These are phyloP conservation scores for Phytophthora pinifolia DNA, from an alignment of 352 stramenopile genomes.

Conservation along the genomic window DNA sequence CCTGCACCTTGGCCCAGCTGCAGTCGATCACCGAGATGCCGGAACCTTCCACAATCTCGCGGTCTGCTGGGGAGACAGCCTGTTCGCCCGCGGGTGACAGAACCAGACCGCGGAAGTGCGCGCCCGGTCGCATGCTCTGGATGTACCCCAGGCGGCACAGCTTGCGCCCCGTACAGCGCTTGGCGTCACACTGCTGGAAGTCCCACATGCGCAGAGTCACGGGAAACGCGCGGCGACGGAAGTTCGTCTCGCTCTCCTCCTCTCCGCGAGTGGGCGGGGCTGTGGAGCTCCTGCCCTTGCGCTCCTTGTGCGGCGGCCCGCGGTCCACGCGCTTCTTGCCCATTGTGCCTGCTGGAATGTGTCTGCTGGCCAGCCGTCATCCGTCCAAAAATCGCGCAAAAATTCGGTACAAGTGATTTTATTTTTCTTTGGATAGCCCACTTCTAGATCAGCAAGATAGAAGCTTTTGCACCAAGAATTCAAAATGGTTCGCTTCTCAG, in stretches of 20 bases:
- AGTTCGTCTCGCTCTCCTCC: constrained; percentile 68
- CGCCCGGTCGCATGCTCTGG: constrained; percentile 91
- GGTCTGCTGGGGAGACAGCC: constrained; percentile 90
- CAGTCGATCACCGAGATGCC: constrained; percentile 97
- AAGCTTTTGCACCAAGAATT: too few relatives aligned
- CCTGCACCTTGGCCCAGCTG: constrained; percentile 96
- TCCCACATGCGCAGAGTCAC: constrained; percentile 94
- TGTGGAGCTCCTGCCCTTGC: constrained; percentile 4
- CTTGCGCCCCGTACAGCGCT: constrained; percentile 93
- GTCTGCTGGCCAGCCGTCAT: too few relatives aligned
- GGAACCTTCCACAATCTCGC: constrained; percentile 63
- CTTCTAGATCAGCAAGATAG: too few relatives aligned
- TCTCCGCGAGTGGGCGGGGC: constrained; percentile 32
- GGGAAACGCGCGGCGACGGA: constrained; percentile 69
- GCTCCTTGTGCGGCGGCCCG: constrained; percentile 21
- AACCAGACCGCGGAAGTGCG: constrained; percentile 94
- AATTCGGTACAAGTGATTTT: too few relatives aligned
- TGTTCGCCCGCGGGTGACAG: constrained; percentile 91
- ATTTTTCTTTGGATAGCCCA: too few relatives aligned
- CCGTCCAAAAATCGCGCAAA: too few relatives aligned
- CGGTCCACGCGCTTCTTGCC: constrained; percentile 33
- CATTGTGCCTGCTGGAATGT: constrained; percentile 9
- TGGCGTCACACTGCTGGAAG: constrained; percentile 95
- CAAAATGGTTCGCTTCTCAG: too few relatives aligned
- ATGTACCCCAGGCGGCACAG: constrained; percentile 93